Evolutionary conservation across 352 stramenopile genomes (phyloP), one percentile per base, ranked within the genome.

Genomic region (Globisporangium carolinianum): DNA sequence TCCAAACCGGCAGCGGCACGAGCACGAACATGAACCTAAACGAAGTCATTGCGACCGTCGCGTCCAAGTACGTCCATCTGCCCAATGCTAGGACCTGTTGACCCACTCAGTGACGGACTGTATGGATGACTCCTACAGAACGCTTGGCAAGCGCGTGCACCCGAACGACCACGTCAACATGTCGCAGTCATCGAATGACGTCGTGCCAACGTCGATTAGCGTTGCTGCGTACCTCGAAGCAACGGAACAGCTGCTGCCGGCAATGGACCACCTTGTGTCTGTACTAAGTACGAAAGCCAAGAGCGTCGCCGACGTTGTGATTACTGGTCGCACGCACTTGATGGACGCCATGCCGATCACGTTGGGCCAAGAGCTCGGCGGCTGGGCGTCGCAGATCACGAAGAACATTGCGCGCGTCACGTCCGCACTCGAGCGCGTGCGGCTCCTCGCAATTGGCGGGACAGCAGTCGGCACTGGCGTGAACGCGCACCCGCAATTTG

Each of bases 21-120:
- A 95, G 97, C 66, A 98, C 91, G 42, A 98, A 98, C 75, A 98
- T 98, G 96, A 98, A 98, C 75, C 86, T 97, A 18, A 98, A 98
- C 75, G 93, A 98, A 75, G 95, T 98, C 3, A 75, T 98, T 43
- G 80, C 91, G 14, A 98, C 97, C 63, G 73, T 95, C 38, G 92
- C 94, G 8, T 66, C 51, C 14, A 62, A 57, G 50, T 64, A 36
- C n/a, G 62, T 17, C 11, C 41, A 5, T 17, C 8, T 24, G 6
- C 17, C 47, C 7, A 35, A 0, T 50, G 49, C 4, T 37, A 5
- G 14, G 42, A 32, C 94, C 85, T 71, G 81, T 91, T 68, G 24
- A 32, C 24, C 24, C 24, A 32, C 24, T 32, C 24, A 32, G 1
- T 32, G 24, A 32, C 24, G 24, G 24, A 32, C 24, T 32, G 24